Evolutionary conservation across 768 basidiomycete species (phyloP), one percentile per base, ranked within the genome.

Genomic region (Phylloporus sp.): DNA sequence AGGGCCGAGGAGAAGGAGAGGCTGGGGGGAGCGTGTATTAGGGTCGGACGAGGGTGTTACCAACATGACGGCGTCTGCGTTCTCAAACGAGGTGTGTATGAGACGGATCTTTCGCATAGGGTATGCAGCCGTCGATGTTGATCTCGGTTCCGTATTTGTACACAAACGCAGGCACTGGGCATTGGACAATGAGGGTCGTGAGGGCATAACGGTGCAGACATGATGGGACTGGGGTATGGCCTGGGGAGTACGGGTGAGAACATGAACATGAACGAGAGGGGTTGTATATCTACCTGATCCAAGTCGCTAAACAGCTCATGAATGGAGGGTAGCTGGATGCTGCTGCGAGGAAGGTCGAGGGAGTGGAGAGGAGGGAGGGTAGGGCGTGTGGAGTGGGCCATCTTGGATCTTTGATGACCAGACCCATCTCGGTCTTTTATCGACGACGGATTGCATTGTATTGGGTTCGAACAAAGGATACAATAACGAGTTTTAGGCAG

Each of bases 331-430:
- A 49, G 27, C 20, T 49, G 58, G 42, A 48, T 29, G 20, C 52
- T 34, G 12, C 44, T 22, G 10, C 54, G 50, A 34, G 57, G 60
- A 22, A 82, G 72, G 47, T 76, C 64, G 49, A 82, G 77, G 10
- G 78, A 67, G 50, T 71, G 77, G 11, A 84, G 71, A 11, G 82
- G 70, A 13, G 81, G 81, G 12, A 84, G 76, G 1, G 74, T 78
- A 22, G 80, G 80, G 28, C 79, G 49, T 46, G 71, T 49, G 46
- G 71, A 49, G 44, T 49, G 39, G 6, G 43, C 47, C 59, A 65
- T 62, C 20, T 41, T 31, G 52, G 3, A 34, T 5, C 18, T 20
- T 20, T 43, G 38, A 42, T 43, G 61, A 8, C 35, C 22, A 22
- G 31, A 4, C 11, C 12, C 24, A 4, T 42, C 42, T 27, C 20